Conservation (phyloP, 2,329 filamentous ascomycete species). For the Neofusicoccum sp. region DNA sequence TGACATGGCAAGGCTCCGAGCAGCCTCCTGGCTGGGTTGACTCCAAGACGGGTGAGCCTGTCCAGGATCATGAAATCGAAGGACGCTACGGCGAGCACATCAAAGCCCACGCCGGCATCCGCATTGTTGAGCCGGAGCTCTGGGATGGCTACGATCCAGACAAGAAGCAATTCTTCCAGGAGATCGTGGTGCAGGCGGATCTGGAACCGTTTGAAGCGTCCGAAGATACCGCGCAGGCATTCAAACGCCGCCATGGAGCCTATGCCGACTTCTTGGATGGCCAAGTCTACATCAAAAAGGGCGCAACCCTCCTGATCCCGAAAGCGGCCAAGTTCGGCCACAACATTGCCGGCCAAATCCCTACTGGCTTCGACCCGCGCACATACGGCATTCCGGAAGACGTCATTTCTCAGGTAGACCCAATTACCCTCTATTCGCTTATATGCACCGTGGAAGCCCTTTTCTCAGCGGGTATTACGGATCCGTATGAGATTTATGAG, state of each 20-base stretch:
- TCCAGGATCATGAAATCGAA: constrained; percentile 36
- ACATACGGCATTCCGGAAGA: constrained; percentile 42
- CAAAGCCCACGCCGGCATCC: constrained; percentile 37
- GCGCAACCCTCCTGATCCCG: constrained; percentile 37
- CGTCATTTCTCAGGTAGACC: constrained; percentile 40
- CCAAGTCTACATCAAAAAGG: constrained; percentile 32
- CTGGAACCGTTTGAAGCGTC: background rate
- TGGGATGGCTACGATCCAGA: constrained; percentile 30
- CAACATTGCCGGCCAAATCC: constrained; percentile 39
- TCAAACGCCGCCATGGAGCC: background rate
- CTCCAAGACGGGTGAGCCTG: constrained; percentile 27
- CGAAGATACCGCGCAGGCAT: background rate
- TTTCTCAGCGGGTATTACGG: constrained; percentile 37
- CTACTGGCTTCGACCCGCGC: constrained; percentile 39
- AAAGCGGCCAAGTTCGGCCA: constrained; percentile 33
- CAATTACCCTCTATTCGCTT: constrained; percentile 38
- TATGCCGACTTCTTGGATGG: background rate
- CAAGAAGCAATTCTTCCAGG: constrained; percentile 20
- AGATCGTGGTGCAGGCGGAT: background rate
- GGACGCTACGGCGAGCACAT: constrained; percentile 36
- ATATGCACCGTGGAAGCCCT: constrained; percentile 39
- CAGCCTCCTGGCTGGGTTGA: constrained; percentile 35
- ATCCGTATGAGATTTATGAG: constrained; percentile 35
- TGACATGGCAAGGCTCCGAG: background rate
- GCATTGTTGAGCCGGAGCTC: constrained; percentile 33